Evolutionary conservation across 805 yeast genomes (phyloP).

Genomic region (Clavispora phyllophila): DNA sequence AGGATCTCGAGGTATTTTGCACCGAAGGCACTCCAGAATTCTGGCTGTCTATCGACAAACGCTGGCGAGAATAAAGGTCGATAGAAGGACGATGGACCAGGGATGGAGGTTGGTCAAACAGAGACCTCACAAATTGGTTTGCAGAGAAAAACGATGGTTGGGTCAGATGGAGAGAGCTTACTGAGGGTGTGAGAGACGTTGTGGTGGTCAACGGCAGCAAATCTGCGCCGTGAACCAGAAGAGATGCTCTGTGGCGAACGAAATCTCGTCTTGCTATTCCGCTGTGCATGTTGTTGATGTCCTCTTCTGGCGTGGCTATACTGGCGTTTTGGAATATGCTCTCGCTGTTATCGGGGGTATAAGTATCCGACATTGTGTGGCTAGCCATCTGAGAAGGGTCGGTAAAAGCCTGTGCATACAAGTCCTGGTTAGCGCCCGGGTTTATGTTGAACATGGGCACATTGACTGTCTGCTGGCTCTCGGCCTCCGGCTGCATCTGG

Average conservation of each 20-base stretch:
- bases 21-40: constrained; percentile 13
- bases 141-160: constrained; percentile 43
- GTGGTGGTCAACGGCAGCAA: constrained; percentile 41
- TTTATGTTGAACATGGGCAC: not conserved
- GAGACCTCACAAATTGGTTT: constrained; percentile 35
- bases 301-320: not conserved
- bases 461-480: not conserved
- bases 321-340: not conserved
- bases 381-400: not conserved
- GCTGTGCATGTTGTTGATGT: not conserved
- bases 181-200: constrained; percentile 38
- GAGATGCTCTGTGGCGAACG: constrained; percentile 12
- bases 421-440: not conserved
- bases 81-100: constrained; percentile 26
- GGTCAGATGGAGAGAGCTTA: constrained; percentile 35
- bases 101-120: constrained; percentile 32
- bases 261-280: constrained; percentile 1
- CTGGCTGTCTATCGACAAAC: constrained; percentile 29
- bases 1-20: constrained; percentile 17
- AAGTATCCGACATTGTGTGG: not conserved
- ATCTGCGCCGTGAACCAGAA: constrained; percentile 18
- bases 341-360: not conserved
- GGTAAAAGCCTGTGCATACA: not conserved
- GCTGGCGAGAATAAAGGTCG: constrained; percentile 26
- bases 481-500: not conserved